Percentiles rank a stretch among this genome's conserved stretches.
Evolutionary conservation across 2,329 filamentous ascomycete genomes (phyloP).

Genomic region (Fusarium pseudoanthophilum): DNA sequence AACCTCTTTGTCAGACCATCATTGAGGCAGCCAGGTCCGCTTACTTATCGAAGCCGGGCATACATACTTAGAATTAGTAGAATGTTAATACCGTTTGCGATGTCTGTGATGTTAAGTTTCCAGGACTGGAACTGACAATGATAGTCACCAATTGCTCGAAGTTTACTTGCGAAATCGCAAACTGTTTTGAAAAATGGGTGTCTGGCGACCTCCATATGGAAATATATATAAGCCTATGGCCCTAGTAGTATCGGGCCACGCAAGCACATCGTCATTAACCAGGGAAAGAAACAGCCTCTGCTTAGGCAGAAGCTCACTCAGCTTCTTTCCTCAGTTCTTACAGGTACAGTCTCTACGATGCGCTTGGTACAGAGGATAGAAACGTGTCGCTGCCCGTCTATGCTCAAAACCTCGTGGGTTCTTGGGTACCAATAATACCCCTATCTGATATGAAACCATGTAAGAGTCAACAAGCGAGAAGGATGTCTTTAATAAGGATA

Average conservation of each 20-base stretch:
- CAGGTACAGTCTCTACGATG: background rate
- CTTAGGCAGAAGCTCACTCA: background rate
- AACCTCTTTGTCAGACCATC: background rate
- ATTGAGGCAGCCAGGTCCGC: background rate
- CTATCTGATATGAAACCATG: background rate
- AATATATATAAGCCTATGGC: background rate
- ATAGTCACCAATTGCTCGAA: background rate
- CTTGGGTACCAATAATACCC: background rate
- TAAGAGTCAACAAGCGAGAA: background rate
- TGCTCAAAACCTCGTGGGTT: background rate
- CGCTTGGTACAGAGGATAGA: background rate
- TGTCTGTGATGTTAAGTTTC: background rate
- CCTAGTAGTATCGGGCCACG: background rate
- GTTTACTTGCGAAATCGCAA: background rate
- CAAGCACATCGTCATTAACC: background rate
- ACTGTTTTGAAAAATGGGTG: background rate
- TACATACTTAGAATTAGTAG: background rate
- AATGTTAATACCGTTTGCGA: background rate
- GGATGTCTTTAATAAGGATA: background rate
- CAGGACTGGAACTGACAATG: background rate
- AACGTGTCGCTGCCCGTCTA: background rate
- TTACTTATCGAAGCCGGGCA: background rate
- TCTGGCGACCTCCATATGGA: background rate
- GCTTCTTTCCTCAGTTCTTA: background rate
- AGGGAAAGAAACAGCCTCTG: background rate